Conservation (phyloP, 495 filamentous ascomycete genomes). For the Thozetella sp. region DNA sequence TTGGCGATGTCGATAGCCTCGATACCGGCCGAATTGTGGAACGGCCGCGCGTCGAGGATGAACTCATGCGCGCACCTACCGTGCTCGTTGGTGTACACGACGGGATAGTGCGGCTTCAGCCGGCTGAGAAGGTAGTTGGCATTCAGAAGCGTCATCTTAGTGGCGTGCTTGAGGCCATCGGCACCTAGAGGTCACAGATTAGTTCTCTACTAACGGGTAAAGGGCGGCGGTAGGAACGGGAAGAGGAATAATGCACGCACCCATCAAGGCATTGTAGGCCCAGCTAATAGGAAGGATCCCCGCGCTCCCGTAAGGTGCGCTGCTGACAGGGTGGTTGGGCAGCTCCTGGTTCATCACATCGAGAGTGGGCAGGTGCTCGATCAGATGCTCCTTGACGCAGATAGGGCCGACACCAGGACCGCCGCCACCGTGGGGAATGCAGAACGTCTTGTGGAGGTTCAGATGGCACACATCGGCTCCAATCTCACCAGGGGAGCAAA, state of each 20-base stretch:
- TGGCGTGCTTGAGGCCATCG: slow-evolving; percentile 88
- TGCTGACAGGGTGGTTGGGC: slow-evolving; percentile 70
- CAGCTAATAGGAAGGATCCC: slow-evolving; percentile 96
- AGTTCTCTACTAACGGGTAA: slow-evolving; percentile 8
- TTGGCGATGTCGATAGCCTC: slow-evolving; percentile 98
- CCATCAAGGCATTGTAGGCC: slow-evolving; percentile 99
- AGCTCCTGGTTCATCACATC: slow-evolving; percentile 36
- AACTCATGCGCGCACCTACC: slow-evolving; percentile 97
- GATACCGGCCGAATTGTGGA: slow-evolving; percentile 82
- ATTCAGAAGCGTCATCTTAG: slow-evolving; percentile 91
- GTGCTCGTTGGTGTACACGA: slow-evolving; percentile 88
- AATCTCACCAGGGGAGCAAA: slow-evolving; percentile 96
- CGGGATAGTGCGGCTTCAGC: slow-evolving; percentile 85
- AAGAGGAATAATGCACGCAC: slow-evolving; percentile 25
- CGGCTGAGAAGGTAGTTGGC: slow-evolving; percentile 97
- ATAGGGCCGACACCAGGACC: slow-evolving; percentile 96
- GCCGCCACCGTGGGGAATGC: slow-evolving; percentile 96
- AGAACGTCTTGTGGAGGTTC: slow-evolving; percentile 99
- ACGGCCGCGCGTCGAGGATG: slow-evolving; percentile 87
- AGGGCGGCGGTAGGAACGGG: background rate
- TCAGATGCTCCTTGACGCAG: slow-evolving; percentile 83
- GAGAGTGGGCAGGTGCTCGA: slow-evolving; percentile 78
- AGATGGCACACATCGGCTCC: slow-evolving; percentile 98
- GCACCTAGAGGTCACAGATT: slow-evolving; percentile 52
- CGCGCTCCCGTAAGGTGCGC: slow-evolving; percentile 88